Evolutionary conservation across 768 basidiomycete species (phyloP), one percentile per base, ranked within the genome.

Genomic region (Piloderma croceum): DNA sequence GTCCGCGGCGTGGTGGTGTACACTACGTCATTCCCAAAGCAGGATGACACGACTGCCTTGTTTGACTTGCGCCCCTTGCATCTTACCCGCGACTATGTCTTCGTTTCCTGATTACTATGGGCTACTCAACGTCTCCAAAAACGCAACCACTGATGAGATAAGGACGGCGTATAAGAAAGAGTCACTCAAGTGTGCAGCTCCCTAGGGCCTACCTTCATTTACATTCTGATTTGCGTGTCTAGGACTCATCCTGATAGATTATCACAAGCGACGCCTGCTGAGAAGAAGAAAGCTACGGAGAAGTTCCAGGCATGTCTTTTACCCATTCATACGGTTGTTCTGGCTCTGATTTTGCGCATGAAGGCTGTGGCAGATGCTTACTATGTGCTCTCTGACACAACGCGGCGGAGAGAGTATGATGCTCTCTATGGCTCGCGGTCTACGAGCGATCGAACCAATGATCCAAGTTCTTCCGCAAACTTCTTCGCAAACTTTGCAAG

Each of bases 341-440:
- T n/a, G n/a, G n/a, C n/a, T n/a, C n/a, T n/a, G n/a, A n/a, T n/a
- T n/a, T n/a, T n/a, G n/a, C n/a, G n/a, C n/a, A n/a, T n/a, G n/a
- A 56, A 85, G 84, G 79, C 84, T 6, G 81, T 96, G 47, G 90
- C 92, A 39, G 92, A 96, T 60, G 91, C 91, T 13, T 94, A 94
- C 64, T 96, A 89, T 58, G 86, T 93, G 20, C 76, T 97, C 25
- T 90, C 88, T 3, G 90, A 96, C 60, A 62, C 80, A 4, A 69
- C 71, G 31, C 71, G 85, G 42, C 75, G 83, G 43, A 69, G 60
- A 52, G 85, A 90, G 60, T 90, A 90, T 48, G 88, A 90, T 48
- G 48, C 48, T 0, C 61, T 89, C 1, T 83, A 83, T 54, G 60
- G 66, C n/a, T 71, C 77, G 6, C 76, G 74, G 37, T 47, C 71